These are phyloP conservation scores for Candida alai DNA, from an alignment of 805 yeast genomes.

Conservation along the genomic window DNA sequence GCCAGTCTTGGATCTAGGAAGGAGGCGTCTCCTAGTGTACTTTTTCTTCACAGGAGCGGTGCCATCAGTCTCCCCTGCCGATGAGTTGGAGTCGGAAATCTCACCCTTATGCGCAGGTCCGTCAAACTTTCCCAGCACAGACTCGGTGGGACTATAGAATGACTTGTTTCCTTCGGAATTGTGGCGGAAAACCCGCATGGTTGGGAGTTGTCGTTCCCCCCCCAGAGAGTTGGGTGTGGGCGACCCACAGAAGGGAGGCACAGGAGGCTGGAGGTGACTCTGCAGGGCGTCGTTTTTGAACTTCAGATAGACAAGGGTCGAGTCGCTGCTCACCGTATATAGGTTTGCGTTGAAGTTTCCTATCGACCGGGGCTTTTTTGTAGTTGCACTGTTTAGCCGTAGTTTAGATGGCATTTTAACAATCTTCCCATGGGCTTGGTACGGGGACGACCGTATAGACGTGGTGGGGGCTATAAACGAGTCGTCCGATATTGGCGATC, in stretches of 20 bases:
- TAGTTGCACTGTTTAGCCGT: no score
- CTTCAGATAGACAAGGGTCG: no score
- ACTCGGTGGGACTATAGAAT: slow-evolving; percentile 1
- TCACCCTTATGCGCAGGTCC: no score
- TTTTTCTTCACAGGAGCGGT: slow-evolving; percentile 19
- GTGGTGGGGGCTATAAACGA: background rate
- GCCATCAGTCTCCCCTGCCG: background rate
- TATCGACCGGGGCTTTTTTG: no score
- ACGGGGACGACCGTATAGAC: slow-evolving; percentile 5
- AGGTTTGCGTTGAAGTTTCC: no score
- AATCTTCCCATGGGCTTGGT: slow-evolving; percentile 1
- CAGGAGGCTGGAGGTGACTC: slow-evolving; percentile 4
- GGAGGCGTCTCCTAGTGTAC: slow-evolving; percentile 35
- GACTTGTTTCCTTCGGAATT: slow-evolving; percentile 17
- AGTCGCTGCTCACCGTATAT: no score
- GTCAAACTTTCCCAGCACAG: no score
- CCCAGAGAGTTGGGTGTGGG: slow-evolving; percentile 1
- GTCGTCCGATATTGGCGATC: slow-evolving; percentile 2
- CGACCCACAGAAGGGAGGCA: slow-evolving; percentile 4
- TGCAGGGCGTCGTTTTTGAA: no score
- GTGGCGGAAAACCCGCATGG: slow-evolving; percentile 22
- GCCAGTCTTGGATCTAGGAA: slow-evolving; percentile 40
- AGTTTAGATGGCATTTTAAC: background rate
- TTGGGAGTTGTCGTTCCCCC: slow-evolving; percentile 15
- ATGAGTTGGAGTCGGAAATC: no score